Base-by-base conservation (phyloP, 768 basidiomycete genomes). In the Trametes cingulata region DNA sequence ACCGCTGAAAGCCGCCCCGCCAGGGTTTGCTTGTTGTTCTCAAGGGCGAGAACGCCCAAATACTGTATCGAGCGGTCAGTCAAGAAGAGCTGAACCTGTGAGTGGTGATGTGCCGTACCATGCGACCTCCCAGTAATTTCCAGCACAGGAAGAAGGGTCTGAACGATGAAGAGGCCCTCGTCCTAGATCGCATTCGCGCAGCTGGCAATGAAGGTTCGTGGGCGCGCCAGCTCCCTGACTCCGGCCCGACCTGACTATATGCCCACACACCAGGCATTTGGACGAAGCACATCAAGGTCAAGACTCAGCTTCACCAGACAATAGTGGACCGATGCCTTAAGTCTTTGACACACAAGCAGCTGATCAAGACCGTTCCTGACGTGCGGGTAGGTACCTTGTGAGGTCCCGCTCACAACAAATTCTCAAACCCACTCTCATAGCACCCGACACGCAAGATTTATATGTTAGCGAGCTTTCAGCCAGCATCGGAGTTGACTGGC, bases 391-490 rank as follows among this genome's bases (percentile, higher is more conserved):
- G 62, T 36, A 4, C 41, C 20, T 20, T 19, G 4, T 15, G 22
- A n/a, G 6, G 29, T 33, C 20, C n/a, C 17, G 27, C 36, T 5
- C 25, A 19, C 14, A 17, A 6, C 17, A 43, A 9, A 20, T 22
- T 0, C 15, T 46, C 15, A 42, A 35, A 13, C 22, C 19, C 1
- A 0, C 27, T 17, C 19, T 3, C n/a, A 33, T 67, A 96, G 92
- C 84, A 89, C 66, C 92, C 92, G 14, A 98, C 93, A 2, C 85
- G 93, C 48, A 94, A 95, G 74, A 92, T 96, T 59, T 99, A 95
- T 76, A 97, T 98, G 87, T 83, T 95, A 33, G 84, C 86, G 39
- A 83, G 88, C 62, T 74, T 98, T 9, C 88, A 91, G 58, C 97
- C 97, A 5, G 92, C 93, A 0, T 87, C 91, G 14, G 88, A 93